Evolutionary conservation across 768 basidiomycete species (phyloP).

Genomic region (Suillus tomentosus): DNA sequence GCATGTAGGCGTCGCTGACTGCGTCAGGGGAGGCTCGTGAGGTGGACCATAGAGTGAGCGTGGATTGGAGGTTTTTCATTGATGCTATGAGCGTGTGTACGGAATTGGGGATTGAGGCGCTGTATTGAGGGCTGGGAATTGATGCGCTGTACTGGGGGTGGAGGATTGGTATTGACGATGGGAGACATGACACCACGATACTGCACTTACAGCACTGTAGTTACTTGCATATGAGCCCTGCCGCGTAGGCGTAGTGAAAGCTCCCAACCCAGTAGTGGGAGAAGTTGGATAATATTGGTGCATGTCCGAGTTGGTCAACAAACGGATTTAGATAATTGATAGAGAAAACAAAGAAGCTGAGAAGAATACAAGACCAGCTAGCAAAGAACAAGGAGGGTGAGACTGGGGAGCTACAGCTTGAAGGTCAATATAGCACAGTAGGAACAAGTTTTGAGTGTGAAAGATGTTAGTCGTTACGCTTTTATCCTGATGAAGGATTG

Average conservation of each 20-base stretch:
- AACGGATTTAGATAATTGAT: neutral
- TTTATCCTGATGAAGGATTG: slow-evolving; percentile 1
- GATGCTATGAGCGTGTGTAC: slow-evolving; percentile 72
- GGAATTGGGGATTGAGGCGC: slow-evolving; percentile 55
- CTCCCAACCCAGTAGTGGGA: slow-evolving; percentile 12
- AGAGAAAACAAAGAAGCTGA: slow-evolving; percentile 7
- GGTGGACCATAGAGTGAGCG: slow-evolving; percentile 68
- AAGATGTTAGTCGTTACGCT: neutral
- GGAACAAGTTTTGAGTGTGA: neutral
- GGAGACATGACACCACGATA: neutral
- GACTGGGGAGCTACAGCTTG: neutral
- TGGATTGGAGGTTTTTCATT: slow-evolving; percentile 81
- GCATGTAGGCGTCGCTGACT: slow-evolving; percentile 90
- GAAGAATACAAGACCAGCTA: slow-evolving; percentile 2
- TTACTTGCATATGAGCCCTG: slow-evolving; percentile 7
- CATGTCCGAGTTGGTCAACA: slow-evolving; percentile 3
- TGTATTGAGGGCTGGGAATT: slow-evolving; percentile 42
- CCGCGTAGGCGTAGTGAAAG: slow-evolving; percentile 4
- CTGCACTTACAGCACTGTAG: neutral
- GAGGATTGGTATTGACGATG: neutral
- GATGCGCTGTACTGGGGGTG: slow-evolving; percentile 33
- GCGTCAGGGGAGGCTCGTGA: slow-evolving; percentile 60
- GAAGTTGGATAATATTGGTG: slow-evolving; percentile 14
- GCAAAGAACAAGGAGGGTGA: neutral
- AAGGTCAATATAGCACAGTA: slow-evolving; percentile 1